Percentiles rank a stretch among this genome's conserved stretches.
Evolutionary conservation across 306 rosid species (phyloP).

Genomic region (Mimosa bimucronata): DNA sequence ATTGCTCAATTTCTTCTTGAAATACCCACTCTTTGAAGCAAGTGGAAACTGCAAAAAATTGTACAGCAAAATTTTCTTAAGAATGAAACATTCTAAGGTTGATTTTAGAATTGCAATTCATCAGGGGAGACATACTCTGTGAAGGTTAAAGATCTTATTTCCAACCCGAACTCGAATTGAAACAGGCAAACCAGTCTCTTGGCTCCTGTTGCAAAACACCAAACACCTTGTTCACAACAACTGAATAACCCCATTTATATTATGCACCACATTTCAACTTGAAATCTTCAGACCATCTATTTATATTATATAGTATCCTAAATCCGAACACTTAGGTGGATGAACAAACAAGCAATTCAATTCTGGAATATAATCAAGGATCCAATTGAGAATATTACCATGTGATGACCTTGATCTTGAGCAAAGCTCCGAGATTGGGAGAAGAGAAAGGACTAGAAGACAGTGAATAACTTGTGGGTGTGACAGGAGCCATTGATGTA

Average conservation of each 20-base stretch:
- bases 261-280: background rate
- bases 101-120: background rate
- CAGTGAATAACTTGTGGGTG: conserved; percentile 56
- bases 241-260: background rate
- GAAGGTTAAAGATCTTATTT: conserved; percentile 66
- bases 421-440: conserved; percentile 77
- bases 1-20: conserved; percentile 57
- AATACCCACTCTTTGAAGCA: conserved; percentile 80
- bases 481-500: conserved; percentile 52
- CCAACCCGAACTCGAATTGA: conserved; percentile 61
- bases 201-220: conserved; percentile 67
- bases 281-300: background rate
- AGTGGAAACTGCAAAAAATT: conserved; percentile 62
- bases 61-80: background rate
- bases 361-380: background rate
- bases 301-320: background rate
- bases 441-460: conserved; percentile 82
- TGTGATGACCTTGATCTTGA: conserved; percentile 82
- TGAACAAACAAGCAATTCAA: background rate
- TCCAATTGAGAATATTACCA: conserved; percentile 51
- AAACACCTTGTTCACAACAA: background rate
- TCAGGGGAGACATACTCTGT: conserved; percentile 54
- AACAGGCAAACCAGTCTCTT: conserved; percentile 87
- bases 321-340: background rate
- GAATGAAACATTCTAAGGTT: background rate